Evolutionary conservation across 1,139 yeast genomes (phyloP).

Genomic region (Petasospora rhodanensis): DNA sequence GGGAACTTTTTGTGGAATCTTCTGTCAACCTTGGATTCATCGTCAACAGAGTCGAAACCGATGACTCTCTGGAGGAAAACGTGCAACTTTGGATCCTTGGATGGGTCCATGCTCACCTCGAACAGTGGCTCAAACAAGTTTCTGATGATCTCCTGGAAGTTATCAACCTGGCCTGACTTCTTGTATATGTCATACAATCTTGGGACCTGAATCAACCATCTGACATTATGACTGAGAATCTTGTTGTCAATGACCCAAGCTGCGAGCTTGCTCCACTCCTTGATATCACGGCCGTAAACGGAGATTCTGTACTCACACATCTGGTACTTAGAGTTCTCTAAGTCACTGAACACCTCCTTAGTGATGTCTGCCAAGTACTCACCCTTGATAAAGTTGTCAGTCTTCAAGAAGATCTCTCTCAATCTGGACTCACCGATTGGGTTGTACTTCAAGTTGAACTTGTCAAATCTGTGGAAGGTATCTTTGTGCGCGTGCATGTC

Average conservation of each 20-base stretch:
- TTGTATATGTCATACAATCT: slow-evolving; percentile 88
- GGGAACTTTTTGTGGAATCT: slow-evolving; percentile 80
- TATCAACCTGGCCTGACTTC: slow-evolving; percentile 62
- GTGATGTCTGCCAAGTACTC: slow-evolving; percentile 89
- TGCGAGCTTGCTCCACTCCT: slow-evolving; percentile 96
- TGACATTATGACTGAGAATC: slow-evolving; percentile 84
- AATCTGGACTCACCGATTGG: slow-evolving; percentile 97
- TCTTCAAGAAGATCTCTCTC: slow-evolving; percentile 91
- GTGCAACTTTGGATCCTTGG: slow-evolving; percentile 81
- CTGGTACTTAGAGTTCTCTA: slow-evolving; percentile 92
- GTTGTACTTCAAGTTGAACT: slow-evolving; percentile 93
- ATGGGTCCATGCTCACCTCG: slow-evolving; percentile 83
- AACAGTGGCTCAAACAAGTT: slow-evolving; percentile 88
- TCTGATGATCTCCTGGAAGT: slow-evolving; percentile 70
- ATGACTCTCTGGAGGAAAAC: slow-evolving; percentile 88
- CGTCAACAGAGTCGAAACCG: slow-evolving; percentile 98
- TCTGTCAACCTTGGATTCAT: slow-evolving; percentile 89
- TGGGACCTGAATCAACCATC: slow-evolving; percentile 97
- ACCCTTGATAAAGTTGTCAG: slow-evolving; percentile 90
- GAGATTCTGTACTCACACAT: slow-evolving; percentile 96
- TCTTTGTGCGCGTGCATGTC: slow-evolving; percentile 99
- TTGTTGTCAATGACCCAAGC: slow-evolving; percentile 94
- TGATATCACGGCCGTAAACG: slow-evolving; percentile 80
- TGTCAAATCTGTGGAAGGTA: slow-evolving; percentile 95
- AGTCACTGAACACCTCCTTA: slow-evolving; percentile 86